Base-by-base conservation (phyloP, 768 basidiomycete genomes). In the Psilocybe cyanescens region DNA sequence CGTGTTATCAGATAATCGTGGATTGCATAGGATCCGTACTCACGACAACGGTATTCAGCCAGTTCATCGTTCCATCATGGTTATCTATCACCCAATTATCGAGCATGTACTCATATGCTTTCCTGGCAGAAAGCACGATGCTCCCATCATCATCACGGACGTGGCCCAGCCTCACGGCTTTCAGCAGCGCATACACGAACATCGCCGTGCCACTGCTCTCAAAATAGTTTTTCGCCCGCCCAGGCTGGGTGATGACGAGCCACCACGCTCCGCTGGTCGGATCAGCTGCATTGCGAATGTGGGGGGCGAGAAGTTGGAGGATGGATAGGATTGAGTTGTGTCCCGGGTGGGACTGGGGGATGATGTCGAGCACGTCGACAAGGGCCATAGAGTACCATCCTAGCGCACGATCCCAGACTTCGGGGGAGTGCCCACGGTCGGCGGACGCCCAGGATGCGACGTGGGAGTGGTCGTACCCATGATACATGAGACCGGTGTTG, bases 371-470 rank as follows among this genome's bases (percentile, higher is more conserved):
- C 8, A 77, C 67, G 67, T 84, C 82, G 28, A 79, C 82, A 31
- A 82, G 75, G 1, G 81, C 80, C 81, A 82, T 82, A 39, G 71
- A 65, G 65, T 79, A 83, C 82, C 81, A 76, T 16, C 81, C 82
- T 11, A 83, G 60, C 0, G 81, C 80, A 17, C 81, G 80, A 52
- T 78, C 78, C 81, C 82, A 83, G 6, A 83, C 78, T 58, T 82
- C 78, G 6, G 81, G 80, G 3, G 78, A 79, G 59, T 81, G 80
- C 0, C 82, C 82, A 0, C 80, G 73, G 64, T 80, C 79, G 0
- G 78, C 60, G 11, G 76, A 76, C 3, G 82, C 81, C 82, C 82
- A 84, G 16, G 72, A 65, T 3, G 78, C 70, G 12, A 68, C 74
- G 60, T 79, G 74, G 1, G 80, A 79, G 63, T 72, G 78, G 61